Evolutionary conservation across 306 rosid genomes (phyloP).

Genomic region (Sphenostylis stenocarpa): DNA sequence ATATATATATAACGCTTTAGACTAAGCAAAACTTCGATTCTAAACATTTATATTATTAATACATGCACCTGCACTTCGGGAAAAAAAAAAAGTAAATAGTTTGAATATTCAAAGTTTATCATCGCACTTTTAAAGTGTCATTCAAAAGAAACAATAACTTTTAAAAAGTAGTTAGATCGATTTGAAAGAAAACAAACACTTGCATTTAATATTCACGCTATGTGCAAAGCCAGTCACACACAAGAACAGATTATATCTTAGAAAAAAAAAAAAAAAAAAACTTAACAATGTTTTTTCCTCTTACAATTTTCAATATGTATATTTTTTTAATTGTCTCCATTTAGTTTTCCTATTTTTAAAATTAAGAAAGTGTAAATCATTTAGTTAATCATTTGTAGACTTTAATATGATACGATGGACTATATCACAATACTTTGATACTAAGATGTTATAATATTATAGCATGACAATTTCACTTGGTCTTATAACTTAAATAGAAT

Average conservation of each 20-base stretch:
- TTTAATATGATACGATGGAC: too few species aligned
- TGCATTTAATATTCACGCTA: not conserved
- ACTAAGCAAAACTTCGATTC: not conserved
- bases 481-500: too few species aligned
- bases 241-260: not conserved
- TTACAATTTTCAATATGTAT: too few species aligned
- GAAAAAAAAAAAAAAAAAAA: not conserved
- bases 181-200: constrained; percentile 20
- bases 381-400: too few species aligned
- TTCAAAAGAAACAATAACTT: constrained; percentile 27
- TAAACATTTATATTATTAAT: not conserved
- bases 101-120: constrained; percentile 21
- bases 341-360: too few species aligned
- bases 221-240: not conserved
- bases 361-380: too few species aligned
- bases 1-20: not conserved
- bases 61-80: not conserved
- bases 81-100: constrained; percentile 17
- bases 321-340: too few species aligned
- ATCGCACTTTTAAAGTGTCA: constrained; percentile 27
- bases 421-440: too few species aligned
- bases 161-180: constrained; percentile 23
- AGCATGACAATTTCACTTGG: too few species aligned
- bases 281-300: not conserved
- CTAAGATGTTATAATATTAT: too few species aligned